Percentiles rank a stretch among this genome's conserved stretches.
These are phyloP conservation scores for Pyrus pyrifolia DNA, from an alignment of 306 rosid species.

Conservation along the genomic window DNA sequence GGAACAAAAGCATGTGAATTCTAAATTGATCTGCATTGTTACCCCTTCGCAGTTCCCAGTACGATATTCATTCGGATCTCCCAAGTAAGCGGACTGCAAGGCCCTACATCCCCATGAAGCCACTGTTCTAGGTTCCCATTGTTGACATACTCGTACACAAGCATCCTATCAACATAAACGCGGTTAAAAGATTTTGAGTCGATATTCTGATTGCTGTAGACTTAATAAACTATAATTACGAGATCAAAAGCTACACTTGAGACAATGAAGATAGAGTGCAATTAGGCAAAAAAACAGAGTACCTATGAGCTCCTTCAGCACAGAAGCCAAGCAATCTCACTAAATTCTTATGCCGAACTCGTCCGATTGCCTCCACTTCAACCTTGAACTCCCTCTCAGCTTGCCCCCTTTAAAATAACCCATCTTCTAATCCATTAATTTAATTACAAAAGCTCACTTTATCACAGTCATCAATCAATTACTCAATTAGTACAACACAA, in stretches of 20 bases:
- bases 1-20: background rate
- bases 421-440: slow-evolving; percentile 10
- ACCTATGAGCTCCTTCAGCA: slow-evolving; percentile 97
- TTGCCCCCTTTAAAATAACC: slow-evolving; percentile 54
- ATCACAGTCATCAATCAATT: background rate
- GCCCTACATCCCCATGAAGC: slow-evolving; percentile 87
- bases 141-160: slow-evolving; percentile 80
- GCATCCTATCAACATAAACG: slow-evolving; percentile 47
- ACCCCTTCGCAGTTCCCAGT: slow-evolving; percentile 84
- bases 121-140: slow-evolving; percentile 88
- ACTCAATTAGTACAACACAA: background rate
- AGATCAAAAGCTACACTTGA: background rate
- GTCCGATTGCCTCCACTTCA: slow-evolving; percentile 92
- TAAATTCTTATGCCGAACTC: slow-evolving; percentile 82
- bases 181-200: background rate
- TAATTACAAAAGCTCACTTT: background rate
- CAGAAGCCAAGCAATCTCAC: slow-evolving; percentile 86
- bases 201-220: background rate
- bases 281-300: slow-evolving; percentile 6
- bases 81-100: slow-evolving; percentile 80
- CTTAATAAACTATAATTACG: background rate
- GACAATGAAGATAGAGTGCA: background rate
- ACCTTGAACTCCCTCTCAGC: slow-evolving; percentile 89
- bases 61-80: slow-evolving; percentile 75
- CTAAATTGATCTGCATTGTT: slow-evolving; percentile 12